These are phyloP conservation scores for Nakazawaea holstii DNA, from an alignment of 805 yeast species.

Conservation along the genomic window DNA sequence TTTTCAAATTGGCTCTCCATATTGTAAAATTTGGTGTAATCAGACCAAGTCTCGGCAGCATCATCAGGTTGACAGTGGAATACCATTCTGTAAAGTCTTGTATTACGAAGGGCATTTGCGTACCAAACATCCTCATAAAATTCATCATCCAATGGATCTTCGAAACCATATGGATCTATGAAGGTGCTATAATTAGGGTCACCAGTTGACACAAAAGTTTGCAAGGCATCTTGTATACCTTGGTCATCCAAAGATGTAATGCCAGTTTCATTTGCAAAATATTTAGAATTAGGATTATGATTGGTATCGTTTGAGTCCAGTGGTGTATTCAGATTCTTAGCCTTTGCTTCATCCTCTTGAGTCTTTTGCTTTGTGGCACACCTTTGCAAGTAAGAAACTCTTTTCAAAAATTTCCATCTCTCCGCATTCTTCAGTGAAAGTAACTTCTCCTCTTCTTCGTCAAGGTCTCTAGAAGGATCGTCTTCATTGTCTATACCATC, in stretches of 20 bases:
- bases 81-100: conserved; percentile 72
- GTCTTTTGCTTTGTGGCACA: conserved; percentile 47
- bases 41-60: conserved; percentile 83
- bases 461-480: conserved; percentile 18
- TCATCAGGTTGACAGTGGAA: conserved; percentile 97
- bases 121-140: conserved; percentile 87
- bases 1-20: conserved; percentile 53
- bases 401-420: conserved; percentile 68
- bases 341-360: conserved; percentile 29
- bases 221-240: conserved; percentile 36
- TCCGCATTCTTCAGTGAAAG: conserved; percentile 42
- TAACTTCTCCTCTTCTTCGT: conserved; percentile 31
- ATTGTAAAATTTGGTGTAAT: conserved; percentile 67
- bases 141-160: conserved; percentile 78
- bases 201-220: conserved; percentile 31
- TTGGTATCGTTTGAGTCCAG: neutral
- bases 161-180: conserved; percentile 84
- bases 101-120: conserved; percentile 77
- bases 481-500: conserved; percentile 29
- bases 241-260: conserved; percentile 38
- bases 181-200: conserved; percentile 28
- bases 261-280: conserved; percentile 22
- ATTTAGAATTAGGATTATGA: conserved; percentile 3
- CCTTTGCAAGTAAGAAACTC: conserved; percentile 65
- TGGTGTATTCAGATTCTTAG: neutral